Conservation (phyloP, 208 protist genomes). For the Crithidia bombi region DNA sequence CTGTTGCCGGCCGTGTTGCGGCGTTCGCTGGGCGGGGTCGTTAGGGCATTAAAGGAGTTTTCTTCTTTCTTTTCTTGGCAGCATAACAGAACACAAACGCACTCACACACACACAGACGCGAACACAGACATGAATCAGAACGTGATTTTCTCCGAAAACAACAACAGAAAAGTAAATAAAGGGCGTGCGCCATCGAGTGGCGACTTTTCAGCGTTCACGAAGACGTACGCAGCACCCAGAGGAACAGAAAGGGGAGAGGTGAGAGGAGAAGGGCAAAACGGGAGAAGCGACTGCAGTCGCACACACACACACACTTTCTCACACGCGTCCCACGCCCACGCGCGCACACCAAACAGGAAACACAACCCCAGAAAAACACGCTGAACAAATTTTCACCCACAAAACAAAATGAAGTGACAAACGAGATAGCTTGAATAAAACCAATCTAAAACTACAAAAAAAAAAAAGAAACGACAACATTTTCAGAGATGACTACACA, state of each 20-base stretch:
- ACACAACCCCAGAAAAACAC: not conserved
- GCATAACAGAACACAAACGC: not conserved
- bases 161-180: not conserved
- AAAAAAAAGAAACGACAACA: not conserved
- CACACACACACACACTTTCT: no score
- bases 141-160: constrained; percentile 1
- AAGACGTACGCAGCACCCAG: no score
- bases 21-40: no score
- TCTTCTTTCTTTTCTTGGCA: no score
- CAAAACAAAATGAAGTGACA: not conserved
- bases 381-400: not conserved
- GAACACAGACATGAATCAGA: constrained; percentile 1
- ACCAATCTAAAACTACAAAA: no score
- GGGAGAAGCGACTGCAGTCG: no score
- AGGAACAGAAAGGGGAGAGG: no score
- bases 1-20: no score
- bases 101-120: constrained; percentile 4
- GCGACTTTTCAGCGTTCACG: no score
- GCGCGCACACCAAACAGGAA: not conserved
- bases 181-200: no score
- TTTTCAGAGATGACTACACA: not conserved
- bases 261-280: no score
- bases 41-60: no score
- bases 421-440: not conserved
- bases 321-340: not conserved